Evolutionary conservation across 345 rosid species (phyloP).

Genomic region (Passiflora organensis): DNA sequence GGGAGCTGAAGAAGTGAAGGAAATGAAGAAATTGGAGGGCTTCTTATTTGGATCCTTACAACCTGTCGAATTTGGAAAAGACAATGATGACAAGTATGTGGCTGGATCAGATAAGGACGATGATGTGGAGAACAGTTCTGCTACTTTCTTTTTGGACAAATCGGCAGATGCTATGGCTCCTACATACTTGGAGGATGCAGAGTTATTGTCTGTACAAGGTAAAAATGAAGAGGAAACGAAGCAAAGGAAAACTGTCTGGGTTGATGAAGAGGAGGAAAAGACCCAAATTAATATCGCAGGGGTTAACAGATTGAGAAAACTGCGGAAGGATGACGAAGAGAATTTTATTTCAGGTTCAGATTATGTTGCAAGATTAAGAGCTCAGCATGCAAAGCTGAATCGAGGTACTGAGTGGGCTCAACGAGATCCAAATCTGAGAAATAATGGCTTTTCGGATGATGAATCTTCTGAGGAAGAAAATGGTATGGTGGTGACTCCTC

Average conservation of each 20-base stretch:
- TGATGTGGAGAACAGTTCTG: conserved; percentile 34
- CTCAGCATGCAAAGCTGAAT: conserved; percentile 77
- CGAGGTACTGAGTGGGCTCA: conserved; percentile 92
- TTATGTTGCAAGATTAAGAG: conserved; percentile 73
- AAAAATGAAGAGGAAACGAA: conserved; percentile 35
- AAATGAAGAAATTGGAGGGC: conserved; percentile 71
- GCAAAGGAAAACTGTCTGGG: conserved; percentile 68
- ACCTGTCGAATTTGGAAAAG: conserved; percentile 71
- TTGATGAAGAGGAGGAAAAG: conserved; percentile 82
- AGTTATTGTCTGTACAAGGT: conserved; percentile 24
- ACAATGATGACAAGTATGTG: conserved; percentile 16
- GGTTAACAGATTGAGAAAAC: conserved; percentile 78
- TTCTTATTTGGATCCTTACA: conserved; percentile 70
- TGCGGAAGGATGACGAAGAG: conserved; percentile 79
- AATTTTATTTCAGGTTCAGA: conserved; percentile 60
- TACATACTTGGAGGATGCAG: conserved; percentile 35
- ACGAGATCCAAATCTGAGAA: conserved; percentile 29
- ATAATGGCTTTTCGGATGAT: conserved; percentile 22
- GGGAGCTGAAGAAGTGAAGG: conserved; percentile 47
- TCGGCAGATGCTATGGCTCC: conserved; percentile 30
- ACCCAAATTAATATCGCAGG: conserved; percentile 47
- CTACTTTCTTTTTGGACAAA: conserved; percentile 55
- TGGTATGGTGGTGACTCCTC: conserved; percentile 22
- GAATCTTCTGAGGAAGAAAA: conserved; percentile 53
- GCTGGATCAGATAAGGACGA: neutral